phyloP scores from a whole-genome alignment of 2,329 filamentous ascomycete genomes.

The Beauveria sp. region DNA sequence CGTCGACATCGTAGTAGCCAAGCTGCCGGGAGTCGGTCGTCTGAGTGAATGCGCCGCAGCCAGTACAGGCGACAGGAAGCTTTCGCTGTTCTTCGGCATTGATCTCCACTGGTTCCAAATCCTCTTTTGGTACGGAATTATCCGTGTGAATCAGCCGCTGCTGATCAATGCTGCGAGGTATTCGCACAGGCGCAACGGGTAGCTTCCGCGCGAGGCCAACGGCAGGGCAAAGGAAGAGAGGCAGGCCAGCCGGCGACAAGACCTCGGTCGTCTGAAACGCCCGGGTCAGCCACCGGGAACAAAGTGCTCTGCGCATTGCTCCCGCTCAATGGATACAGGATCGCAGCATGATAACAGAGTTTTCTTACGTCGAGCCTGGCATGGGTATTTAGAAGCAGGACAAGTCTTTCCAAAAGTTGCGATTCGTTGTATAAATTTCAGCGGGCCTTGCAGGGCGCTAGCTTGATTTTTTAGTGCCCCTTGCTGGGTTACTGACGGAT shows the following conservation, averaged over 20 bases:
- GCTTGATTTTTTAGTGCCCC: conserved; percentile 1
- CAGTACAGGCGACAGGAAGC: conserved; percentile 52
- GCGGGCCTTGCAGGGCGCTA: conserved; percentile 2
- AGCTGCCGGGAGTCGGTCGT: conserved; percentile 41
- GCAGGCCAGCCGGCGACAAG: conserved; percentile 30
- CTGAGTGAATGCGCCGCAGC: conserved; percentile 59
- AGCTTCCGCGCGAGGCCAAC: conserved; percentile 20
- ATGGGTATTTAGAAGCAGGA: no score
- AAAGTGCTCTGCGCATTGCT: conserved; percentile 37
- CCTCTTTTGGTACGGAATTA: neutral
- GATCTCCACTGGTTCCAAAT: neutral
- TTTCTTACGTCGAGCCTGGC: neutral
- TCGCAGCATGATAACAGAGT: neutral
- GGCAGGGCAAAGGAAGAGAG: conserved; percentile 41
- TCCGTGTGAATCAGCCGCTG: conserved; percentile 23
- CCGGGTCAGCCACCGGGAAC: conserved; percentile 35
- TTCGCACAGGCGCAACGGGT: neutral
- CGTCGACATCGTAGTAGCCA: conserved; percentile 47
- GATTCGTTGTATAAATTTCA: conserved; percentile 4
- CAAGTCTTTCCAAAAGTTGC: neutral
- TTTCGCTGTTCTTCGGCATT: conserved; percentile 13
- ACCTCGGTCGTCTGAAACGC: conserved; percentile 35
- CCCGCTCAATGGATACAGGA: neutral
- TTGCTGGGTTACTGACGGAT: neutral
- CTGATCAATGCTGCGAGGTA: conserved; percentile 12